Percentiles rank a stretch among this genome's conserved stretches.
Conservation (phyloP, 108 stramenopile species). For the Stephanodiscus minutulus region DNA sequence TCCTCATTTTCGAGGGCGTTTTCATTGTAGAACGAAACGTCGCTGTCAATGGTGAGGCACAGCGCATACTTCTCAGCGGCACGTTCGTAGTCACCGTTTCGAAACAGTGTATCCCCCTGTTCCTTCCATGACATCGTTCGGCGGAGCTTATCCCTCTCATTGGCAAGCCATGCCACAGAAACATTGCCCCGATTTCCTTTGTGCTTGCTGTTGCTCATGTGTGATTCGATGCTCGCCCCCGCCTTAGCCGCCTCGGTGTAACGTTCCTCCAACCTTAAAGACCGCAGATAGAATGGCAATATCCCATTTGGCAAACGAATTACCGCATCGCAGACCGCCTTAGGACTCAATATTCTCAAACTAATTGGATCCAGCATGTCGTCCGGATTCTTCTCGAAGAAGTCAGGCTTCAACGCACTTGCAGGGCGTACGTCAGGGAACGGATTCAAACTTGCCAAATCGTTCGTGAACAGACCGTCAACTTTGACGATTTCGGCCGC, state of each 20-base stretch:
- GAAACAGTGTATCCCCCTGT: slow-evolving; percentile 72
- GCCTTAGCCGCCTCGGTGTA: slow-evolving; percentile 68
- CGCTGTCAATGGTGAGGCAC: slow-evolving; percentile 63
- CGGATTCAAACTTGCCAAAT: slow-evolving; percentile 63
- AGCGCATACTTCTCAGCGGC: slow-evolving; percentile 72
- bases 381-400: slow-evolving; percentile 46
- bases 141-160: slow-evolving; percentile 55
- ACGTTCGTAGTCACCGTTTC: slow-evolving; percentile 55
- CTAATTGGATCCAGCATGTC: slow-evolving; percentile 21
- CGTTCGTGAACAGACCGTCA: slow-evolving; percentile 70
- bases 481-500: slow-evolving; percentile 59
- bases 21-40: slow-evolving; percentile 22
- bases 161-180: slow-evolving; percentile 41
- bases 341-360: slow-evolving; percentile 51
- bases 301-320: slow-evolving; percentile 64
- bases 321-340: slow-evolving; percentile 70
- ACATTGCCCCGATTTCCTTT: slow-evolving; percentile 38
- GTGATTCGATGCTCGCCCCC: slow-evolving; percentile 40
- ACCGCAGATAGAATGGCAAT: slow-evolving; percentile 59
- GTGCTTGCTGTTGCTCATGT: slow-evolving; percentile 47
- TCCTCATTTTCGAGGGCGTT: slow-evolving; percentile 39
- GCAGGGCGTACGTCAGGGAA: slow-evolving; percentile 58
- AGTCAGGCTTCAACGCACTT: slow-evolving; percentile 30
- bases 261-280: slow-evolving; percentile 78
- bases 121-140: slow-evolving; percentile 57